phyloP scores from a whole-genome alignment of 1,284 basidiomycete species.

The Malassezia dermatis region DNA sequence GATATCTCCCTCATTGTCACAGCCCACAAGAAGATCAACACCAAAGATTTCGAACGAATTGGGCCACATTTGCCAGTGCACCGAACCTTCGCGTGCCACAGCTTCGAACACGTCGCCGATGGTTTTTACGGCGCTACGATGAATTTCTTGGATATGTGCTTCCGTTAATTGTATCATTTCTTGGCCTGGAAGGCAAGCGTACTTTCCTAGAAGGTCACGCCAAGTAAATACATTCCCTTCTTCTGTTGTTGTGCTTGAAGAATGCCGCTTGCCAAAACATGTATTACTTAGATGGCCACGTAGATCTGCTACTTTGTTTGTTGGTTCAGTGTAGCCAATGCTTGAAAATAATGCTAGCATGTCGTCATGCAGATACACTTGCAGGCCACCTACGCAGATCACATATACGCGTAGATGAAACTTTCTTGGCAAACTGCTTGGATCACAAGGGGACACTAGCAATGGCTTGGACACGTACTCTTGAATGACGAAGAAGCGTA shows the following conservation, averaged over 20 bases:
- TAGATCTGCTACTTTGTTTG: conserved; percentile 53
- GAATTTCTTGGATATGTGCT: conserved; percentile 50
- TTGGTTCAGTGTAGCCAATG: conserved; percentile 20
- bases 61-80: conserved; percentile 76
- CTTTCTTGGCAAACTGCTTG: conserved; percentile 40
- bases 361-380: conserved; percentile 58
- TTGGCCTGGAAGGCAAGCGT: not conserved
- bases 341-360: conserved; percentile 71
- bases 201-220: conserved; percentile 7
- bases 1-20: not conserved
- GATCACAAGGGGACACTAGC: conserved; percentile 16
- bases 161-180: conserved; percentile 21
- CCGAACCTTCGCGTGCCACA: conserved; percentile 62
- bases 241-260: conserved; percentile 17
- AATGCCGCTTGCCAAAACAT: conserved; percentile 53
- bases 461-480: conserved; percentile 51
- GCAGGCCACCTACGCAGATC: conserved; percentile 56
- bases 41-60: conserved; percentile 95
- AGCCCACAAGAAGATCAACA: conserved; percentile 73
- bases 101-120: conserved; percentile 76
- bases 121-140: conserved; percentile 37
- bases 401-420: conserved; percentile 94
- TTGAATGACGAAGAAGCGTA: conserved; percentile 94
- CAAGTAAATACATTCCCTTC: conserved; percentile 29
- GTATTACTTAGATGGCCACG: conserved; percentile 86